phyloP scores from a whole-genome alignment of 2,329 filamentous ascomycete genomes.

The Coniosporium tulheliwenetii region DNA sequence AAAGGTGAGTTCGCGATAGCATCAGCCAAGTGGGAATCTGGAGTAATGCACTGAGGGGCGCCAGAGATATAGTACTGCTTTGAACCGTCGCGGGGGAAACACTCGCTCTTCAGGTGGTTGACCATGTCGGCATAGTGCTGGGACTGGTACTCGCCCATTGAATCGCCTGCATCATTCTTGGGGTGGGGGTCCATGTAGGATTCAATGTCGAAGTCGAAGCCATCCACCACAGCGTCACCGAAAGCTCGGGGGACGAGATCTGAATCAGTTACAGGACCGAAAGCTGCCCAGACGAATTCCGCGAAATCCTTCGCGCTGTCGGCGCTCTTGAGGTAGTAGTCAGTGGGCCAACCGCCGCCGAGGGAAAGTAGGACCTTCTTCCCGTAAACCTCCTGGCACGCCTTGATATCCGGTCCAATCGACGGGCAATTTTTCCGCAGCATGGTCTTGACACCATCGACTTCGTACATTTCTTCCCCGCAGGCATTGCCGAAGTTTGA shows the following conservation, averaged over 20 bases:
- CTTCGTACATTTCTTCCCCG: conserved; percentile 21
- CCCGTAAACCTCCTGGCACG: conserved; percentile 44
- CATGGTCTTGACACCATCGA: conserved; percentile 21
- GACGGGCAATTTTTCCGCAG: conserved; percentile 26
- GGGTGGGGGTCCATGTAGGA: conserved; percentile 23
- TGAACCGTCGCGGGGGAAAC: conserved; percentile 18
- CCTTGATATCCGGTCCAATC: conserved; percentile 24
- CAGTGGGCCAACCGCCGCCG: conserved; percentile 51
- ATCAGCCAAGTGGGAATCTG: conserved; percentile 26
- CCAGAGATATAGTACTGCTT: conserved; percentile 32
- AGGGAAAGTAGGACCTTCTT: conserved; percentile 62
- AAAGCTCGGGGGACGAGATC: conserved; percentile 45
- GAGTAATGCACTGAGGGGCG: conserved; percentile 30
- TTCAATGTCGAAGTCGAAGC: conserved; percentile 68
- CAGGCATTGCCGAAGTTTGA: conserved; percentile 44
- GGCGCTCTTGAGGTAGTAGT: conserved; percentile 27
- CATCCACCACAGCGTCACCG: conserved; percentile 48
- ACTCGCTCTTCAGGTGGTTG: conserved; percentile 25
- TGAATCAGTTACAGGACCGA: conserved; percentile 36
- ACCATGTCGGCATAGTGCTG: conserved; percentile 33
- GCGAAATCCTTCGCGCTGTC: conserved; percentile 40
- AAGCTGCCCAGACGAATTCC: conserved; percentile 52
- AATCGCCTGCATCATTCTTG: conserved; percentile 1
- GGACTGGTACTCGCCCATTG: conserved; percentile 15
- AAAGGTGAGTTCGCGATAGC: conserved; percentile 23